phyloP scores from a whole-genome alignment of 2,329 filamentous ascomycete genomes.

The Botrytis fabae region DNA sequence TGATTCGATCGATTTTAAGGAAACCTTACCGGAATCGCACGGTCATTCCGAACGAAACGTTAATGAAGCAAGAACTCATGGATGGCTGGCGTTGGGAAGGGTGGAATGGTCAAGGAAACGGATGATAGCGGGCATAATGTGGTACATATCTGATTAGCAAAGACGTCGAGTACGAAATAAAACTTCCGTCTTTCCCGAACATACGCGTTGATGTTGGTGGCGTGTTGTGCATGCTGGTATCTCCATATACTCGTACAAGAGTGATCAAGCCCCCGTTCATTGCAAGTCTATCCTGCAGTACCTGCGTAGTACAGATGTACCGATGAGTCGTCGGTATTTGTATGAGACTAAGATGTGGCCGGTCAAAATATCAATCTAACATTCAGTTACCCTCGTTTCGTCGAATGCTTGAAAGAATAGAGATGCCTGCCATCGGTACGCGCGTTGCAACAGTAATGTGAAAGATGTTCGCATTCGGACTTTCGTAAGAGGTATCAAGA shows the following conservation, averaged over 20 bases:
- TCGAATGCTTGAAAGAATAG: neutral
- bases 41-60: neutral
- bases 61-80: slow-evolving; percentile 7
- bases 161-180: neutral
- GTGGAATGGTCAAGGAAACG: neutral
- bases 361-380: neutral
- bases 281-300: neutral
- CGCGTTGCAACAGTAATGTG: slow-evolving; percentile 10
- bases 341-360: neutral
- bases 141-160: slow-evolving; percentile 10
- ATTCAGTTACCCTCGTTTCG: neutral
- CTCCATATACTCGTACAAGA: neutral
- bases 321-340: neutral
- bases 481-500: neutral
- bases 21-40: neutral
- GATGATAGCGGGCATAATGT: neutral
- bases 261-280: neutral
- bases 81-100: slow-evolving; percentile 15
- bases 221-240: neutral
- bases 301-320: neutral
- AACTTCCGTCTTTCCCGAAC: slow-evolving; percentile 1
- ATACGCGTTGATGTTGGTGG: neutral
- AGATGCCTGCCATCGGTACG: neutral
- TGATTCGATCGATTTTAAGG: slow-evolving; percentile 15
- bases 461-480: slow-evolving; percentile 9